Percentiles rank a stretch among this genome's conserved stretches.
Evolutionary conservation across 2,329 filamentous ascomycete species (phyloP).

Genomic region (Acephala macrosclerotiorum): DNA sequence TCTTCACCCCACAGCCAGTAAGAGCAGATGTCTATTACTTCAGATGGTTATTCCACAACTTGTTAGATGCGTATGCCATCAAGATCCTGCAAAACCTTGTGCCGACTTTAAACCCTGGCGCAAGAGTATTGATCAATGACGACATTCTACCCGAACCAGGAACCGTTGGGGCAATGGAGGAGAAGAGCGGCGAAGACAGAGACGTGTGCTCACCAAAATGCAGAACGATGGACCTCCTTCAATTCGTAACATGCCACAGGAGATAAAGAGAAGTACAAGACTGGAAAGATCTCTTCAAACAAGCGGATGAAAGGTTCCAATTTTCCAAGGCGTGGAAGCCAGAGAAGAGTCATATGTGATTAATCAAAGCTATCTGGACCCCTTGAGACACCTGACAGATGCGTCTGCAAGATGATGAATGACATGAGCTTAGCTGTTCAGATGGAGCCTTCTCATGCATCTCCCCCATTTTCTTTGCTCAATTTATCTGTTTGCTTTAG

Average conservation of each 20-base stretch:
- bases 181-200: constrained; percentile 43
- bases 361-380: constrained; percentile 13
- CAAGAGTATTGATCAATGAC: constrained; percentile 44
- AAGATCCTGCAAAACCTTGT: constrained; percentile 47
- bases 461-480: too few relatives aligned
- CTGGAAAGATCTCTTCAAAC: constrained; percentile 54
- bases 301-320: constrained; percentile 53
- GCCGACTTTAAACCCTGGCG: constrained; percentile 50
- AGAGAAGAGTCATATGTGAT: constrained; percentile 16
- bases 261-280: constrained; percentile 55
- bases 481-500: neutral
- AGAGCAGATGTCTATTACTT: constrained; percentile 53
- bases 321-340: constrained; percentile 16
- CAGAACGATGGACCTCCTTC: constrained; percentile 57
- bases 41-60: constrained; percentile 57
- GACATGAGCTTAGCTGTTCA: neutral
- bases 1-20: constrained; percentile 53
- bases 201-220: constrained; percentile 29
- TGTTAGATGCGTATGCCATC: constrained; percentile 50
- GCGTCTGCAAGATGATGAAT: neutral
- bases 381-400: neutral
- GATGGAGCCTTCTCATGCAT: too few relatives aligned
- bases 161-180: constrained; percentile 37
- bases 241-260: constrained; percentile 58
- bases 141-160: constrained; percentile 41